Conservation (phyloP, 768 basidiomycete genomes). For the Hericium coralloides region DNA sequence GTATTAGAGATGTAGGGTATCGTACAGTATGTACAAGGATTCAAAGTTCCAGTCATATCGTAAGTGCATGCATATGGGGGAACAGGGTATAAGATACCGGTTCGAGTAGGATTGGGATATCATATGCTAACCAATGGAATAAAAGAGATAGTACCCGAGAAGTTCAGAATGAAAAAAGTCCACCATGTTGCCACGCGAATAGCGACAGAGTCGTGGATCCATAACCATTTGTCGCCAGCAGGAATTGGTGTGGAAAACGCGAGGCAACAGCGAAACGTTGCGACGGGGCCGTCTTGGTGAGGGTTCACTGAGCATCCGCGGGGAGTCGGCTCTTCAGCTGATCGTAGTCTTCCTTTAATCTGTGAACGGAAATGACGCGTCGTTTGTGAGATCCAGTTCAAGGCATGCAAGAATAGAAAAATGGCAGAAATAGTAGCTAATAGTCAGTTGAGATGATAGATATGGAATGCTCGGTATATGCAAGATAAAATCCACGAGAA, state of each 20-base stretch:
- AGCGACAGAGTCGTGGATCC: neutral
- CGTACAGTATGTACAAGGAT: neutral
- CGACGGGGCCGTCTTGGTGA: neutral
- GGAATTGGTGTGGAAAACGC: neutral
- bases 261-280: slow-evolving; percentile 4
- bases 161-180: neutral
- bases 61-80: neutral
- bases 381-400: slow-evolving; percentile 9
- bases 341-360: slow-evolving; percentile 63
- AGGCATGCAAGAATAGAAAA: slow-evolving; percentile 11
- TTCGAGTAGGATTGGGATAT: neutral
- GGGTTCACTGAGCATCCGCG: slow-evolving; percentile 11
- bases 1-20: neutral
- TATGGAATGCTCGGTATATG: neutral
- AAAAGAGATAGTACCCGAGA: no score
- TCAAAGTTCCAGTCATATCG: neutral
- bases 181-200: neutral
- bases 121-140: neutral
- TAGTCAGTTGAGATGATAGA: neutral
- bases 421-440: neutral
- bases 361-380: slow-evolving; percentile 20
- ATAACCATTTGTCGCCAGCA: neutral
- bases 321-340: slow-evolving; percentile 35
- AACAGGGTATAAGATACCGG: neutral
- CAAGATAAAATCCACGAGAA: neutral